Evolutionary conservation across 2,329 filamentous ascomycete species (phyloP), one percentile per base, ranked within the genome.

Genomic region (Cadophora malorum): DNA sequence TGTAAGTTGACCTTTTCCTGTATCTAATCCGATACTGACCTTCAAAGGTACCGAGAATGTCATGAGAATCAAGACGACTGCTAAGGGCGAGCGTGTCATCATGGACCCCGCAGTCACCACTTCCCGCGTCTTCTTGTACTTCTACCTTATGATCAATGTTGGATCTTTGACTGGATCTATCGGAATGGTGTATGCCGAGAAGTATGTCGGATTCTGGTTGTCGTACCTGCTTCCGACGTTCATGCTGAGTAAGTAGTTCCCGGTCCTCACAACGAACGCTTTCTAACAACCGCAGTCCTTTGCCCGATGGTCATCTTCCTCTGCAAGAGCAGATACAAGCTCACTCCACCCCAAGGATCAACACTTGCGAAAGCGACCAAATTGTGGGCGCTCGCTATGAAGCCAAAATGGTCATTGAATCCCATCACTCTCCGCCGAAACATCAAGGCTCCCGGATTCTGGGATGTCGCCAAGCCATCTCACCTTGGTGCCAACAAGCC

Each of bases 341-440:
- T 68, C 5, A 45, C 47, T 7, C 84, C 85, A 6, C 90, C 91
- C 0, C 84, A 83, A 47, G 91, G 90, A n/a, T 91, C 88, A 0
- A 88, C 91, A 23, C 80, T 91, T 45, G 80, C 81, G 49, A 87
- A 88, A 61, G 85, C 89, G 8, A 76, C 87, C 70, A 85, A 85
- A 63, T 82, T 90, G 58, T 82, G 85, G 68, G 75, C 76, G 1
- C 78, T 86, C 58, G 87, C 86, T 0, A 81, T 86, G 76, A 88
- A 87, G 76, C 84, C 84, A 38, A 81, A 81, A 53, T 86, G 84
- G 83, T 84, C 84, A 1, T 71, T 83, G 69, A 88, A 88, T 74
- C 85, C 85, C 0, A 77, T 82, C 14, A 75, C 77, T 28, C 88
- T 86, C 53, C 74, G 80, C 72, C 84, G 83, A 72, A 86, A 88